A percentile compares a stretch with the other conserved stretches of the same genome.
Conservation (phyloP, 306 rosid genomes). For the Delonix regia region DNA sequence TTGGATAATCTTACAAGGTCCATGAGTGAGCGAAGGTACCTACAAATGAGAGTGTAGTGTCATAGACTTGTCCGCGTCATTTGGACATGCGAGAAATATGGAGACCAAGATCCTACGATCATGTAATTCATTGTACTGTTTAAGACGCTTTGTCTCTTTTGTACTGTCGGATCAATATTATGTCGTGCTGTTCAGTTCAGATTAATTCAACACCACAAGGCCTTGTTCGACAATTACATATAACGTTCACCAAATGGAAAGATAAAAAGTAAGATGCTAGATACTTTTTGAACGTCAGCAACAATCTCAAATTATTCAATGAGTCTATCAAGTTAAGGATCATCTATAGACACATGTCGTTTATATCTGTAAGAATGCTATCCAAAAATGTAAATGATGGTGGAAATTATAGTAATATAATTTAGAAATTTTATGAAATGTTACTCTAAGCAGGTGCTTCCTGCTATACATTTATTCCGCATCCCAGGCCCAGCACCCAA, state of each 20-base stretch:
- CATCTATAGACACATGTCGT: too few relatives aligned
- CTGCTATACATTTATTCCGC: neutral
- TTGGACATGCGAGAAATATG: conserved; percentile 39
- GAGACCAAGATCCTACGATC: conserved; percentile 11
- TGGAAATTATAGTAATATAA: neutral
- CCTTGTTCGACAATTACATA: neutral
- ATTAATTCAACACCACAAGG: neutral
- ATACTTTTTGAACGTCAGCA: neutral
- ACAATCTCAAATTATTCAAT: neutral
- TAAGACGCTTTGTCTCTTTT: neutral
- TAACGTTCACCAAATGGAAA: neutral
- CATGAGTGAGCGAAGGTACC: neutral
- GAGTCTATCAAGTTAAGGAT: neutral
- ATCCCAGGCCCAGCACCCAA: neutral
- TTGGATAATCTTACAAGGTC: neutral
- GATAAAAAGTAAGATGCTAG: neutral
- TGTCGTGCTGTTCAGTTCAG: neutral
- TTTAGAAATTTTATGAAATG: neutral
- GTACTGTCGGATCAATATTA: neutral
- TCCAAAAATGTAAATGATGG: neutral
- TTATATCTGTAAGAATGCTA: neutral
- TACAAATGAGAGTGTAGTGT: neutral
- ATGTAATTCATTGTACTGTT: neutral
- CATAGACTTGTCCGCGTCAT: conserved; percentile 28
- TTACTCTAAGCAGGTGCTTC: too few relatives aligned